These are phyloP conservation scores for Myriosclerotinia scirpicola DNA, from an alignment of 2,329 filamentous ascomycete genomes.

Conservation along the genomic window DNA sequence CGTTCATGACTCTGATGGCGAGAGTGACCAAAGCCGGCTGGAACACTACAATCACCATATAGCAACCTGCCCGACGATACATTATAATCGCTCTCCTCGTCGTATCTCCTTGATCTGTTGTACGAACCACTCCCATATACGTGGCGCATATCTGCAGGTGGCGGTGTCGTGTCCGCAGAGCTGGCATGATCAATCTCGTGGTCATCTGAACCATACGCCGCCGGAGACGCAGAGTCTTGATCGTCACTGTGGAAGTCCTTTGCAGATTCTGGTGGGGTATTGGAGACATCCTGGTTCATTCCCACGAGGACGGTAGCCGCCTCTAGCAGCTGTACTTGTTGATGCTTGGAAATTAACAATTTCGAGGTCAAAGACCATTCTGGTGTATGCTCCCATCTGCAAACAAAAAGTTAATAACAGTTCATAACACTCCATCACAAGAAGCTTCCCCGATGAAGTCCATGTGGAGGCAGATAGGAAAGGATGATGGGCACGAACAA, in stretches of 20 bases:
- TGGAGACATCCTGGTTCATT: conserved; percentile 68
- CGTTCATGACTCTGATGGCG: conserved; percentile 74
- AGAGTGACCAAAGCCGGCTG: conserved; percentile 49
- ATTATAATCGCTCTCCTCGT: conserved; percentile 72
- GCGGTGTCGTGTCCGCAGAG: conserved; percentile 90
- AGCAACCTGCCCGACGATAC: conserved; percentile 56
- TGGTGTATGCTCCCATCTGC: conserved; percentile 98
- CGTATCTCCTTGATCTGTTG: conserved; percentile 57
- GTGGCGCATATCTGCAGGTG: conserved; percentile 61
- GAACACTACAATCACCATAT: conserved; percentile 50
- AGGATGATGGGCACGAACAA: conserved; percentile 81
- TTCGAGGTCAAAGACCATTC: conserved; percentile 98
- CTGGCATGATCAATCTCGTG: conserved; percentile 69
- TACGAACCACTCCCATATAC: conserved; percentile 47
- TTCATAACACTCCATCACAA: conserved; percentile 38
- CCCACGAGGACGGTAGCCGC: conserved; percentile 92
- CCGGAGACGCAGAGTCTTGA: conserved; percentile 77
- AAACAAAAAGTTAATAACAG: conserved; percentile 41
- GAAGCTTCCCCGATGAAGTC: conserved; percentile 45
- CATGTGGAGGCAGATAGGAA: conserved; percentile 39
- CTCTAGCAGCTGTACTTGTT: conserved; percentile 96
- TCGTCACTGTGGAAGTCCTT: conserved; percentile 72
- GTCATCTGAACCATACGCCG: conserved; percentile 78
- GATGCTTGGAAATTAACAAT: conserved; percentile 97
- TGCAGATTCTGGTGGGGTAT: conserved; percentile 63